Evolutionary conservation across 2,329 filamentous ascomycete species (phyloP), one percentile per base, ranked within the genome.

Genomic region (Lojkania enalia): DNA sequence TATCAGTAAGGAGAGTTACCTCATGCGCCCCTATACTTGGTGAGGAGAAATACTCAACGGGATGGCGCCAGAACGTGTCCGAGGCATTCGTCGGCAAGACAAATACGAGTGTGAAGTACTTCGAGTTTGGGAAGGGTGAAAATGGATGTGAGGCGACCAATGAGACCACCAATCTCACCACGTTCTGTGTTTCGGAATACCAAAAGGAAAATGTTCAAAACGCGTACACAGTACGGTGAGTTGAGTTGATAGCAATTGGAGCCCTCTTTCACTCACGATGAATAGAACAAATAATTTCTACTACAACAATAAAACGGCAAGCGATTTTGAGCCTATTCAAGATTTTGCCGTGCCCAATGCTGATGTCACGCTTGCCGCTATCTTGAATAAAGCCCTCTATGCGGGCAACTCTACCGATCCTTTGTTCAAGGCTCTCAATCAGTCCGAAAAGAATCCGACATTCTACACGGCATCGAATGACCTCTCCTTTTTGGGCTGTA

Each of bases 181-280:
- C 55, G 1, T 58, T 58, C 35, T 58, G 55, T 27, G 39, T 57
- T 14, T 48, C 45, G 5, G 18, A 55, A 14, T 55, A 51, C 29
- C 44, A 49, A 38, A 52, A 51, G 16, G 43, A 52, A 4, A 52
- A 47, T 20, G 33, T 51, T n/a, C 45, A 39, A 16, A 14, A 36
- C 2, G 41, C 52, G 9, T 58, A 58, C 21, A 49, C 42, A n/a
- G 35, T 58, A 12, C 35, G 31, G 55, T 56, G 41, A 39, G 51
- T 44, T 11, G 16, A 36, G 33, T 36, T 19, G 9, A 21, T 25
- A 19, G 16, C 27, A 12, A 4, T 5, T 18, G 27, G 35, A 39
- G 36, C 12, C 15, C 20, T 20, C 29, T 19, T 31, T 43, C 7
- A 38, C 39, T 35, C 9, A 43, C 25, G 9, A 21, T 3, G n/a